Conservation (phyloP, 805 yeast genomes). For the Saccharomycopsis sp. region DNA sequence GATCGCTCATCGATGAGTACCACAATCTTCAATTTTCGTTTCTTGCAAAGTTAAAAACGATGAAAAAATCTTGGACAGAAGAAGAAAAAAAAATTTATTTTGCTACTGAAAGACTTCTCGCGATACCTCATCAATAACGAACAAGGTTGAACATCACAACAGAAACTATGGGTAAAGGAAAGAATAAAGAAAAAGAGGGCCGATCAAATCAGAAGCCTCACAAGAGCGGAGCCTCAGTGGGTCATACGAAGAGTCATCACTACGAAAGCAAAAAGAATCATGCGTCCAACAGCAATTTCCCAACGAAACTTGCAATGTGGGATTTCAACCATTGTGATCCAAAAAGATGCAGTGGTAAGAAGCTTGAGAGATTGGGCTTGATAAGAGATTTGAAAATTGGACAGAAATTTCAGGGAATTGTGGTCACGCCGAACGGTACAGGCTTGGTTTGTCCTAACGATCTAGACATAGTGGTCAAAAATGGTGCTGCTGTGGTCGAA, state of each 20-base stretch:
- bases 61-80: too few species aligned
- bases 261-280: background rate
- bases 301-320: conserved; percentile 95
- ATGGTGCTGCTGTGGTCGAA: conserved; percentile 97
- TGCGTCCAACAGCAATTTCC: conserved; percentile 40
- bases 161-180: conserved; percentile 9
- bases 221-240: conserved; percentile 5
- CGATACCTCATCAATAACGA: too few species aligned
- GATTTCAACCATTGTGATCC: conserved; percentile 99
- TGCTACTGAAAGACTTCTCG: too few species aligned
- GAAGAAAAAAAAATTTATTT: too few species aligned
- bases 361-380: conserved; percentile 79
- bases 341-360: conserved; percentile 93
- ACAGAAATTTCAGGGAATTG: conserved; percentile 84
- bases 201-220: background rate
- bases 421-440: conserved; percentile 90
- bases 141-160: too few species aligned
- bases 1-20: too few species aligned
- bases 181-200: conserved; percentile 9
- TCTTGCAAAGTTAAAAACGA: too few species aligned
- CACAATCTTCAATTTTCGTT: too few species aligned
- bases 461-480: conserved; percentile 59
- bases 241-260: conserved; percentile 14
- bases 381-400: conserved; percentile 81
- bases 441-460: conserved; percentile 88